Evolutionary conservation across 75 land plant species (phyloP).

Genomic region (Adiantum capillusveneris): DNA sequence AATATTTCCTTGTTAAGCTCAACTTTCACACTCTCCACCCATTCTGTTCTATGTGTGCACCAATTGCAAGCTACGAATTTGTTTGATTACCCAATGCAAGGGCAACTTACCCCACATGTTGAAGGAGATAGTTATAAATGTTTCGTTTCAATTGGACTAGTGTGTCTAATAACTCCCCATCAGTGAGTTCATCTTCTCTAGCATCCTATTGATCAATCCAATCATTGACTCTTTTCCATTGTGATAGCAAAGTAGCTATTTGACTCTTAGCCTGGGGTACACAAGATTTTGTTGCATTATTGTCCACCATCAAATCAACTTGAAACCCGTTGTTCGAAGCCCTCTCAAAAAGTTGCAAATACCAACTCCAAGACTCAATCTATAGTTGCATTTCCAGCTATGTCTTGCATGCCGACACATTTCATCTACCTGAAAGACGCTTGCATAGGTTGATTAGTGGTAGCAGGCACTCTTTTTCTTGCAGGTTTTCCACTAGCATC

Average conservation of each 20-base stretch:
- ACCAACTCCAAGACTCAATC: slow-evolving; percentile 63
- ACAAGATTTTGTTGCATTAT: too few species aligned
- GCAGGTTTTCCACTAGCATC: too few species aligned
- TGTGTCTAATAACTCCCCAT: slow-evolving; percentile 28
- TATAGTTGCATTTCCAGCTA: slow-evolving; percentile 34
- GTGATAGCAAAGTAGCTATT: slow-evolving; percentile 62
- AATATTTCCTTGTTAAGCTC: too few species aligned
- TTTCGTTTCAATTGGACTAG: slow-evolving; percentile 64
- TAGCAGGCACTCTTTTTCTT: too few species aligned
- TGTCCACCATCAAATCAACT: slow-evolving; percentile 20
- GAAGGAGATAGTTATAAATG: slow-evolving; percentile 60
- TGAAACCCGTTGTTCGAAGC: slow-evolving; percentile 52
- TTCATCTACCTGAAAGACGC: too few species aligned
- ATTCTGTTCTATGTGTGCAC: too few species aligned
- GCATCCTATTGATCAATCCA: slow-evolving; percentile 64
- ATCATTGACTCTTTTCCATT: slow-evolving; percentile 68
- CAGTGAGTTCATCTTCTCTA: too few species aligned
- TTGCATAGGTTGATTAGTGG: too few species aligned
- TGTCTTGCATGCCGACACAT: slow-evolving; percentile 49
- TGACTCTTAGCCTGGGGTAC: slow-evolving; percentile 45
- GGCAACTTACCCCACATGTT: slow-evolving; percentile 81
- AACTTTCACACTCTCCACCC: too few species aligned
- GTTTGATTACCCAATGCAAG: slow-evolving; percentile 47
- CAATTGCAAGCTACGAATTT: too few species aligned
- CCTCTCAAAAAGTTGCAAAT: slow-evolving; percentile 64